phyloP scores from a whole-genome alignment of 2,329 filamentous ascomycete genomes.

The Exserohilum rostratum region DNA sequence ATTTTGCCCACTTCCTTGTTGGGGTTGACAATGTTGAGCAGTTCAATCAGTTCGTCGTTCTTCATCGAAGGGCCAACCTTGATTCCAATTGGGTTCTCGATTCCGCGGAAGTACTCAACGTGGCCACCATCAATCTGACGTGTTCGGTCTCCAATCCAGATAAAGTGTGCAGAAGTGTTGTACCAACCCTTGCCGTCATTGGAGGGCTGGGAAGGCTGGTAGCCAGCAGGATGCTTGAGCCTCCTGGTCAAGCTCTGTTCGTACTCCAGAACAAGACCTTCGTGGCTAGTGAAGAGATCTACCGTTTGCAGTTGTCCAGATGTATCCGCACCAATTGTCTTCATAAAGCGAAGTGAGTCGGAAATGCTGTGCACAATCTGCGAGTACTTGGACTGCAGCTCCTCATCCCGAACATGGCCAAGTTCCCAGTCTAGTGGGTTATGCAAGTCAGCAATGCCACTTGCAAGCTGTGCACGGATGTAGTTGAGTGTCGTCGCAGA shows the following conservation, averaged over 20 bases:
- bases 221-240: slow-evolving; percentile 67
- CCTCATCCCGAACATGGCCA: slow-evolving; percentile 84
- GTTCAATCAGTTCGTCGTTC: slow-evolving; percentile 72
- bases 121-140: slow-evolving; percentile 91
- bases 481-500: slow-evolving; percentile 95
- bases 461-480: slow-evolving; percentile 79
- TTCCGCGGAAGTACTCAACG: slow-evolving; percentile 95
- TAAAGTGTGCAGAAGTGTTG: slow-evolving; percentile 93
- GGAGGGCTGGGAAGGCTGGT: slow-evolving; percentile 35
- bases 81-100: slow-evolving; percentile 94
- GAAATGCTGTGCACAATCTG: slow-evolving; percentile 84
- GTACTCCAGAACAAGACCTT: slow-evolving; percentile 92
- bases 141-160: slow-evolving; percentile 98
- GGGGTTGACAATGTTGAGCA: slow-evolving; percentile 89
- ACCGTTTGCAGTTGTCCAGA: slow-evolving; percentile 86
- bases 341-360: slow-evolving; percentile 92
- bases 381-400: slow-evolving; percentile 84
- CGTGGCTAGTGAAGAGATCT: slow-evolving; percentile 94
- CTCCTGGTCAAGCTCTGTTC: slow-evolving; percentile 84
- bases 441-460: slow-evolving; percentile 92
- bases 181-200: slow-evolving; percentile 71
- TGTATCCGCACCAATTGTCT: slow-evolving; percentile 87
- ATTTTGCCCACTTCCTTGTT: slow-evolving; percentile 84
- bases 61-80: slow-evolving; percentile 92
- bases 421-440: slow-evolving; percentile 93